A percentile compares a stretch with the other conserved stretches of the same genome.
phyloP scores from a whole-genome alignment of 805 yeast species.

The Schwanniomyces occidentalis region DNA sequence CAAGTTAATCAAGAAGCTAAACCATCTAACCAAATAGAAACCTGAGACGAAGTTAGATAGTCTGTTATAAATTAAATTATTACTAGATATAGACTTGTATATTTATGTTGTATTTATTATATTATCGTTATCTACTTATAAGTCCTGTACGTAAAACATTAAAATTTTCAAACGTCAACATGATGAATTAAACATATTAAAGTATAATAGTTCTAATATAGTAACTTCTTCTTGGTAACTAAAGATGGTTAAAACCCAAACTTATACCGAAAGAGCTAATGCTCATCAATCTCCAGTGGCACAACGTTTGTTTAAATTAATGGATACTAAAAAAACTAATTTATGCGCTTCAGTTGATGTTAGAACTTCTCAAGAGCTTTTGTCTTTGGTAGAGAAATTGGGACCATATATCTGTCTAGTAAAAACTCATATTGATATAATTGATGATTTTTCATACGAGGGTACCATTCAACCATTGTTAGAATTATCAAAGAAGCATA shows the following conservation, averaged over 20 bases:
- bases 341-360: conserved; percentile 96
- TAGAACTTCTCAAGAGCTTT: conserved; percentile 71
- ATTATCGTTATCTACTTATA: no score
- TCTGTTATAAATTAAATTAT: no score
- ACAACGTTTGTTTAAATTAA: conserved; percentile 63
- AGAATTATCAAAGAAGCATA: conserved; percentile 73
- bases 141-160: no score
- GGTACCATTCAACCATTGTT: conserved; percentile 75
- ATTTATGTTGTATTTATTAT: no score
- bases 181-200: no score
- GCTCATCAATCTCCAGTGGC: conserved; percentile 80
- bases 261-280: conserved; percentile 71
- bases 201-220: no score
- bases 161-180: no score
- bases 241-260: conserved; percentile 21
- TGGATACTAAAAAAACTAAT: conserved; percentile 81
- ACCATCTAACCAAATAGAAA: no score
- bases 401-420: conserved; percentile 93
- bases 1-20: no score
- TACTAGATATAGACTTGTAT: no score
- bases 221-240: no score
- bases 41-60: no score
- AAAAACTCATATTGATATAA: conserved; percentile 92
- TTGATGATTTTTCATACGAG: conserved; percentile 85
- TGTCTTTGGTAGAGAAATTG: conserved; percentile 68